Percentiles rank a stretch among this genome's conserved stretches.
Conservation (phyloP, 176 grass and related monocot genomes). For the Zizania latifolia region DNA sequence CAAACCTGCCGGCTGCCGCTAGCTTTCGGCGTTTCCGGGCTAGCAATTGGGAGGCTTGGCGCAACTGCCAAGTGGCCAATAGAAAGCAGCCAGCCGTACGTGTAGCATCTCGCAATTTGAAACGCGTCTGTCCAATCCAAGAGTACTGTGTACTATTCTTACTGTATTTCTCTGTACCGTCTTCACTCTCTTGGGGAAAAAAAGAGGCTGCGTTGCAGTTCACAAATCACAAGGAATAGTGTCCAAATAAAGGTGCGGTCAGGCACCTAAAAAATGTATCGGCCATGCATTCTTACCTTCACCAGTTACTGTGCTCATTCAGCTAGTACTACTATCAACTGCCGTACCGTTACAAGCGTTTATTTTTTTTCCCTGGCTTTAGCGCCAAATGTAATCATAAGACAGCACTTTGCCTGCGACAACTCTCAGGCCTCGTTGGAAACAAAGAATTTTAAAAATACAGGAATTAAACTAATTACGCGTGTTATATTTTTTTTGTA, state of each 20-base stretch:
- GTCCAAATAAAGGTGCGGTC: not conserved
- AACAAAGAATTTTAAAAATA: too few species aligned
- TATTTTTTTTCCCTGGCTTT: too few species aligned
- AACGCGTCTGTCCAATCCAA: not conserved
- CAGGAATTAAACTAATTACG: too few species aligned
- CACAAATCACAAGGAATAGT: not conserved
- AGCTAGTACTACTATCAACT: not conserved
- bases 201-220: not conserved
- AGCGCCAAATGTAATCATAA: not conserved
- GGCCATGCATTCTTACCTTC: not conserved
- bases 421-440: not conserved
- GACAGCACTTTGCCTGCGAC: not conserved
- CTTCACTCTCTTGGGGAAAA: not conserved
- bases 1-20: not conserved
- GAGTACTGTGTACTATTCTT: not conserved
- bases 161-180: not conserved
- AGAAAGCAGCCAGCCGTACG: not conserved
- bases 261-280: not conserved
- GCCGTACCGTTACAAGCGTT: not conserved
- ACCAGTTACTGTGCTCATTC: not conserved
- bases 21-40: not conserved
- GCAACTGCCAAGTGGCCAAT: conserved; percentile 10
- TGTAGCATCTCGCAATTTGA: conserved; percentile 24
- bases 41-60: not conserved
- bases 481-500: too few species aligned